Conservation (phyloP, 768 basidiomycete genomes). For the Lanmaoa rubissima region DNA sequence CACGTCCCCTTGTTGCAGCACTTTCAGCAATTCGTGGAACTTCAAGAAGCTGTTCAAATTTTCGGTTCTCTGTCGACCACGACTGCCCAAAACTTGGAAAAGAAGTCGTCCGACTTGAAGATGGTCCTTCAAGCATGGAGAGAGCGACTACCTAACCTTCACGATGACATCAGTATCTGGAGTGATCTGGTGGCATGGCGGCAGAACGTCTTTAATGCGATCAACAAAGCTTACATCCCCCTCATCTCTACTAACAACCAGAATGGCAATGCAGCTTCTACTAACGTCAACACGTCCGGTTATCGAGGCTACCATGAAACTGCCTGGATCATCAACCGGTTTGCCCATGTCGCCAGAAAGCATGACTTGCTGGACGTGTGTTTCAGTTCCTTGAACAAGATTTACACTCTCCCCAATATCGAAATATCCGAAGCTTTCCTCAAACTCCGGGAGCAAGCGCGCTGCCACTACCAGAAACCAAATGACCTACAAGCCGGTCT, state of each 20-base stretch:
- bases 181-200: constrained; percentile 99
- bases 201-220: constrained; percentile 96
- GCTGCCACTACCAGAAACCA: constrained; percentile 95
- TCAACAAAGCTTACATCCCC: constrained; percentile 95
- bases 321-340: constrained; percentile 99
- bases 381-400: constrained; percentile 91
- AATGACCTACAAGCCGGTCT: constrained; percentile 91
- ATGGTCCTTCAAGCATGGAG: constrained; percentile 97
- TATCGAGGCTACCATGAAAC: constrained; percentile 98
- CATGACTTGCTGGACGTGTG: constrained; percentile 96
- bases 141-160: constrained; percentile 90
- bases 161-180: constrained; percentile 99
- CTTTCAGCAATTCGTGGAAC: constrained; percentile 98
- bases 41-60: constrained; percentile 93
- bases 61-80: constrained; percentile 89
- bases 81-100: constrained; percentile 84
- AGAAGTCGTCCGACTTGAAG: constrained; percentile 93
- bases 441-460: constrained; percentile 96
- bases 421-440: constrained; percentile 99
- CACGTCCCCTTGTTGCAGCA: constrained; percentile 94
- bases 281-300: constrained; percentile 76
- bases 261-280: constrained; percentile 46
- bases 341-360: constrained; percentile 97
- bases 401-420: constrained; percentile 98
- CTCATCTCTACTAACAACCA: constrained; percentile 66